Base-by-base conservation (phyloP, 2,329 filamentous ascomycete genomes). In the Aspergillus tubingensis region DNA sequence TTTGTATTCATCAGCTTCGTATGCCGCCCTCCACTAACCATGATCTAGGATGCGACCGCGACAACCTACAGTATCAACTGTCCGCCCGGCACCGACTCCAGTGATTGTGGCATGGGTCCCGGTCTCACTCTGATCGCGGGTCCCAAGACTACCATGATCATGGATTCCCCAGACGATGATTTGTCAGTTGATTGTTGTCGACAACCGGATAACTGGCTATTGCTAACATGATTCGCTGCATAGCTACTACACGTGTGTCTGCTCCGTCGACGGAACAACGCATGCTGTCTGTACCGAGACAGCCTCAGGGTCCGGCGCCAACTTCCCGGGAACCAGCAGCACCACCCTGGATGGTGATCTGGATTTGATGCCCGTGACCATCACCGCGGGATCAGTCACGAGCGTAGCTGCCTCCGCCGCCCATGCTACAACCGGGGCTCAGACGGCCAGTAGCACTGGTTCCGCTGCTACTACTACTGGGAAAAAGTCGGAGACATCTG, bases 1-100 rank as follows among this genome's bases (percentile, higher is more conserved):
- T 30, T 23, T 23, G 36, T 32, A 19, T 19, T 1, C 1, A 55
- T 54, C 15, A 39, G 38, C 36, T 13, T 8, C 8, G n/a, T 54
- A 50, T 17, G 44, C 11, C 2, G 17, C 10, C 2, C 2, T 30
- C 10, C 0, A 6, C 52, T 54, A 32, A 54, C 25, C 3, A 4
- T 5, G 38, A 13, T 19, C 4, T 13, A 72, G 70, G 62, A 68
- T 41, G 62, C 65, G 10, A 65, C 66, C 11, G 69, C 66, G 2
- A 71, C 68, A 4, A 71, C 70, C 1, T 72, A 69, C 49, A 67
- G 62, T 36, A 65, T 72, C 43, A 70, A 67, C 36, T 70, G 70
- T 8, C 62, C 67, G 0, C 56, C 60, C 1, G 65, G 69, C 3
- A 69, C 68, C 5, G 63, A 69, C 3, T 36, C 32, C 49, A 19